Percentiles rank a stretch among this genome's conserved stretches.
phyloP scores from a whole-genome alignment of 495 filamentous ascomycete species.

The Acidomyces sp. region DNA sequence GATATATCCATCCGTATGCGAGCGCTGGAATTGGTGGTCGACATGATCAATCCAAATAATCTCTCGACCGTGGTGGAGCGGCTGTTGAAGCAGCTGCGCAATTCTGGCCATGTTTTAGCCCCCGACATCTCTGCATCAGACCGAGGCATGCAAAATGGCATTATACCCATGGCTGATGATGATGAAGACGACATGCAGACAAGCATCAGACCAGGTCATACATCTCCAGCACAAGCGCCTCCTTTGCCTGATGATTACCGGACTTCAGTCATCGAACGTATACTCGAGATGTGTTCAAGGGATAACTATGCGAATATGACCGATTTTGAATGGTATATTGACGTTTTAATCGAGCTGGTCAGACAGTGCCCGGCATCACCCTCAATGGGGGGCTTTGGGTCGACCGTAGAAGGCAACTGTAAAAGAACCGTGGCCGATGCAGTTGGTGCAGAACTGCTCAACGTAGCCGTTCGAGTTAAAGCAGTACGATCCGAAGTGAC shows the following conservation, averaged over 20 bases:
- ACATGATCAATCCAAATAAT: conserved; percentile 80
- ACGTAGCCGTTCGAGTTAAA: conserved; percentile 81
- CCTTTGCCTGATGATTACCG: conserved; percentile 71
- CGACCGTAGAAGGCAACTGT: not conserved
- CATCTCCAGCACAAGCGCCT: conserved; percentile 24
- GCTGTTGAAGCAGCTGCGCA: conserved; percentile 67
- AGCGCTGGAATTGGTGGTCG: conserved; percentile 77
- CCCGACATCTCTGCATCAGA: conserved; percentile 25
- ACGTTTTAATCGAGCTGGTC: conserved; percentile 67
- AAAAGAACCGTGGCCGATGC: conserved; percentile 19
- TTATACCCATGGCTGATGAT: conserved; percentile 38
- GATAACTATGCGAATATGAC: conserved; percentile 71
- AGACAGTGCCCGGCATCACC: conserved; percentile 43
- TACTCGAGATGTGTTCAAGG: conserved; percentile 82
- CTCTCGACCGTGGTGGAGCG: conserved; percentile 71
- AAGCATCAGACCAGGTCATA: conserved; percentile 26
- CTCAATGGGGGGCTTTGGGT: conserved; percentile 3
- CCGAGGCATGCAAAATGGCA: conserved; percentile 21
- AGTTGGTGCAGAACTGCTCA: conserved; percentile 76
- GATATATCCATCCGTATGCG: conserved; percentile 95
- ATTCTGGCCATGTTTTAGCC: conserved; percentile 32
- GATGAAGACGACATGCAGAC: conserved; percentile 46
- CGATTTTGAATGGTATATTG: conserved; percentile 97
- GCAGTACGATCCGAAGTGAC: conserved; percentile 64
- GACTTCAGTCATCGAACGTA: conserved; percentile 59